These are phyloP conservation scores for Geranomyces michiganensis DNA, from an alignment of 192 early-diverging fungal genomes.

Conservation along the genomic window DNA sequence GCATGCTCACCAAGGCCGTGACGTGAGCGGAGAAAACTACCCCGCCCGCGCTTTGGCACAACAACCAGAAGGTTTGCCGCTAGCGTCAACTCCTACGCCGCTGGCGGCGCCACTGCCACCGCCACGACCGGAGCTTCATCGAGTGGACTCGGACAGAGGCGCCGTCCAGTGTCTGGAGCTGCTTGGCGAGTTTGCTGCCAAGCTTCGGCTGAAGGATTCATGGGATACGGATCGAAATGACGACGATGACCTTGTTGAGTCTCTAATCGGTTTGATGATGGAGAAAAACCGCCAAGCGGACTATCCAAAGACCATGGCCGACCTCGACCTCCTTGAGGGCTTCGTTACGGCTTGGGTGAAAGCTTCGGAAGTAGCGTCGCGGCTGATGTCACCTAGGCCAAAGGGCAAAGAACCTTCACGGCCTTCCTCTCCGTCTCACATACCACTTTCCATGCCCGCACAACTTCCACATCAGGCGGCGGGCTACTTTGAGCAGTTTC, in stretches of 20 bases:
- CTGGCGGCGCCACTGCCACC: too few species aligned
- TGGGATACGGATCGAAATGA: constrained; percentile 2
- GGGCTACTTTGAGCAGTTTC: constrained; percentile 10
- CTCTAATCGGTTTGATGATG: neutral
- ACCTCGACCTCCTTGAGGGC: constrained; percentile 10
- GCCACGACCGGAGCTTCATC: neutral
- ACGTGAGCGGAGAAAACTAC: too few species aligned
- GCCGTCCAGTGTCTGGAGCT: neutral
- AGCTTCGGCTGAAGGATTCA: neutral
- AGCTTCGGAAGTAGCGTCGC: neutral
- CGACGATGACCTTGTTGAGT: neutral
- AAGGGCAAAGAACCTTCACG: constrained; percentile 13
- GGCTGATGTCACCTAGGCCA: neutral
- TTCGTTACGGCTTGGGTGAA: neutral
- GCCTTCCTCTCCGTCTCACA: neutral
- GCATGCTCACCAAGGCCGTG: too few species aligned
- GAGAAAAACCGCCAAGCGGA: neutral
- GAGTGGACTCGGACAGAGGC: neutral
- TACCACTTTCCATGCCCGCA: neutral
- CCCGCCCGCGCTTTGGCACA: too few species aligned
- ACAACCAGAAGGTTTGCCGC: too few species aligned
- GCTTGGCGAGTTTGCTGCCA: neutral
- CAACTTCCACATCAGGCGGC: neutral
- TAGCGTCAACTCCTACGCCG: too few species aligned
- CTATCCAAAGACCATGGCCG: neutral